phyloP scores from a whole-genome alignment of 805 yeast species.

The Saccharomyces paradoxus region DNA sequence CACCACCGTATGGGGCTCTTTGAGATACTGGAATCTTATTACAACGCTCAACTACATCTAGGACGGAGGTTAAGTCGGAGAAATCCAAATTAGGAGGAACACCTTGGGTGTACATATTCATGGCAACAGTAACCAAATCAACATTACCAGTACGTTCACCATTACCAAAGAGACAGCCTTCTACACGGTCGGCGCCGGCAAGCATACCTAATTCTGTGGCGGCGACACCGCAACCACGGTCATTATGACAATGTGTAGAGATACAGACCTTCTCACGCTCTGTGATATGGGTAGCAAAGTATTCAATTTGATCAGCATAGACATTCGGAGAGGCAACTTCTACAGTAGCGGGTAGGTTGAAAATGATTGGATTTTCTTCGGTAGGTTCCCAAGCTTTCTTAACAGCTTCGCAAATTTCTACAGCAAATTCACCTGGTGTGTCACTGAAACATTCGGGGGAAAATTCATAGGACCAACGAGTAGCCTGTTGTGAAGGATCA shows the following conservation, averaged over 20 bases:
- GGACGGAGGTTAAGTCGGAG: constrained; percentile 56
- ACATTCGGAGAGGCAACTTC: constrained; percentile 70
- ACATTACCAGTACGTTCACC: constrained; percentile 85
- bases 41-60: constrained; percentile 65
- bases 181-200: constrained; percentile 84
- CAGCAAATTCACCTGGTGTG: constrained; percentile 64
- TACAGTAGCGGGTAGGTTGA: constrained; percentile 75
- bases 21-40: constrained; percentile 68
- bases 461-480: constrained; percentile 65
- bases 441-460: constrained; percentile 75
- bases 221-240: constrained; percentile 79
- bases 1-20: constrained; percentile 77
- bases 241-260: constrained; percentile 71
- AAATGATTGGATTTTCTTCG: constrained; percentile 63
- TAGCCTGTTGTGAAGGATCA: constrained; percentile 55
- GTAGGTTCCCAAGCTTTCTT: constrained; percentile 74
- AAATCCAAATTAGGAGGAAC: constrained; percentile 64
- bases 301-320: constrained; percentile 76
- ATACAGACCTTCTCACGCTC: constrained; percentile 66
- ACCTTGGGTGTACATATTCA: constrained; percentile 74
- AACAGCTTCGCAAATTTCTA: constrained; percentile 73
- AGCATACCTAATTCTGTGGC: constrained; percentile 68
- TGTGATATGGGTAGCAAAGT: constrained; percentile 55
- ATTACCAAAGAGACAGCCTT: constrained; percentile 75
- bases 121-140: constrained; percentile 65